These are phyloP conservation scores for Dendrobium nobile DNA, from an alignment of 106 monocot species.

Conservation along the genomic window DNA sequence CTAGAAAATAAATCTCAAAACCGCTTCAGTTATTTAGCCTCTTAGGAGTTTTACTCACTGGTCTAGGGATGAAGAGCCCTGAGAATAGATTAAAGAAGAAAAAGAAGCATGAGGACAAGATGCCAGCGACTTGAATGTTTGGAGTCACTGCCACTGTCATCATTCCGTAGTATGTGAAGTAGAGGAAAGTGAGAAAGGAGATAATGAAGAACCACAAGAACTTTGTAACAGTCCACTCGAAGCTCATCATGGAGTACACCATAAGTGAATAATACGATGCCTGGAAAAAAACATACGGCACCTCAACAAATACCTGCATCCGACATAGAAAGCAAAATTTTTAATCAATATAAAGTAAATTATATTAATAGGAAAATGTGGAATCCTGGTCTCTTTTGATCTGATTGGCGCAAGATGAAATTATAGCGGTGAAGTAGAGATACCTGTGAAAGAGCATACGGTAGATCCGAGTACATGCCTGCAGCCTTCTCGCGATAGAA, in stretches of 20 bases:
- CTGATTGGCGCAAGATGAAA: not conserved
- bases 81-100: slow-evolving; percentile 3
- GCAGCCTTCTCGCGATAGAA: slow-evolving; percentile 77
- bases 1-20: no score
- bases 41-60: not conserved
- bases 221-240: slow-evolving; percentile 3
- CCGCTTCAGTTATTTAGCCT: no score
- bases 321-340: not conserved
- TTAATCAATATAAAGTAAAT: no score
- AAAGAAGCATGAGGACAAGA: not conserved
- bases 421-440: not conserved
- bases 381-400: not conserved
- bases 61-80: slow-evolving; percentile 5
- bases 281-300: slow-evolving; percentile 15
- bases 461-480: slow-evolving; percentile 75
- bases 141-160: slow-evolving; percentile 6
- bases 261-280: not conserved
- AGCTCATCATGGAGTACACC: slow-evolving; percentile 7
- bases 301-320: slow-evolving; percentile 19
- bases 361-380: no score
- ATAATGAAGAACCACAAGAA: slow-evolving; percentile 9
- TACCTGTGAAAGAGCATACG: slow-evolving; percentile 73
- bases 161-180: slow-evolving; percentile 16
- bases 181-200: slow-evolving; percentile 7
- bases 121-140: slow-evolving; percentile 1